These are phyloP conservation scores for Diaporthe citri DNA, from an alignment of 2,329 filamentous ascomycete species.

Conservation along the genomic window DNA sequence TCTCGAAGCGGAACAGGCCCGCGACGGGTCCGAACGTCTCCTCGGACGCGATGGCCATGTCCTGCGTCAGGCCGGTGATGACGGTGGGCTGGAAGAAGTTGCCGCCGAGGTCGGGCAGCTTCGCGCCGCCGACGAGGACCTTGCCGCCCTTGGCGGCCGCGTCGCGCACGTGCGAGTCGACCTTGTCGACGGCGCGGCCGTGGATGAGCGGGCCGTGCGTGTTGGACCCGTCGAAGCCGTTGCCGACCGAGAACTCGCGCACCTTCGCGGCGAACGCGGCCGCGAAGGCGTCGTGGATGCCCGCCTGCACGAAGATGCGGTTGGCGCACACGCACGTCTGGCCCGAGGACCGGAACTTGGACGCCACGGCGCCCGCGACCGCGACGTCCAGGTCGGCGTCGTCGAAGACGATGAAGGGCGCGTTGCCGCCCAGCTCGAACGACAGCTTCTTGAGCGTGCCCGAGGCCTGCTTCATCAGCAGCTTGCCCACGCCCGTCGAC, in stretches of 20 bases:
- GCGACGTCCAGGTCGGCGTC: slow-evolving; percentile 91
- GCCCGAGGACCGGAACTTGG: slow-evolving; percentile 93
- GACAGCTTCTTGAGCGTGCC: slow-evolving; percentile 84
- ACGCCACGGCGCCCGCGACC: slow-evolving; percentile 84
- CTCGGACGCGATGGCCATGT: slow-evolving; percentile 87
- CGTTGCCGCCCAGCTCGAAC: slow-evolving; percentile 91
- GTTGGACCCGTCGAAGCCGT: slow-evolving; percentile 76
- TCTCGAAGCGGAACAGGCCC: slow-evolving; percentile 88
- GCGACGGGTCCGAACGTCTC: slow-evolving; percentile 98
- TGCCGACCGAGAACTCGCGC: slow-evolving; percentile 79
- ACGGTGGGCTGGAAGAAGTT: slow-evolving; percentile 95
- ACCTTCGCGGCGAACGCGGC: slow-evolving; percentile 79
- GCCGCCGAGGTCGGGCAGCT: slow-evolving; percentile 77
- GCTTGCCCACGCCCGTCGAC: slow-evolving; percentile 75
- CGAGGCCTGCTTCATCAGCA: slow-evolving; percentile 90
- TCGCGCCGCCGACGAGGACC: slow-evolving; percentile 81
- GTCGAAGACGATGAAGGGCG: slow-evolving; percentile 95
- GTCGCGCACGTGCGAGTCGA: slow-evolving; percentile 83
- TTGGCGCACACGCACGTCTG: slow-evolving; percentile 97
- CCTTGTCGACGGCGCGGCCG: slow-evolving; percentile 83
- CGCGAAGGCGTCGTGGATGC: slow-evolving; percentile 82
- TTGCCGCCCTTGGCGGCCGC: slow-evolving; percentile 82
- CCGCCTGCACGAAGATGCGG: slow-evolving; percentile 82
- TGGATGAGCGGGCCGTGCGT: slow-evolving; percentile 91
- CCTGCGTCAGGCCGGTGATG: slow-evolving; percentile 84